phyloP scores from a whole-genome alignment of 495 filamentous ascomycete species.

The Acidiella bohemica region DNA sequence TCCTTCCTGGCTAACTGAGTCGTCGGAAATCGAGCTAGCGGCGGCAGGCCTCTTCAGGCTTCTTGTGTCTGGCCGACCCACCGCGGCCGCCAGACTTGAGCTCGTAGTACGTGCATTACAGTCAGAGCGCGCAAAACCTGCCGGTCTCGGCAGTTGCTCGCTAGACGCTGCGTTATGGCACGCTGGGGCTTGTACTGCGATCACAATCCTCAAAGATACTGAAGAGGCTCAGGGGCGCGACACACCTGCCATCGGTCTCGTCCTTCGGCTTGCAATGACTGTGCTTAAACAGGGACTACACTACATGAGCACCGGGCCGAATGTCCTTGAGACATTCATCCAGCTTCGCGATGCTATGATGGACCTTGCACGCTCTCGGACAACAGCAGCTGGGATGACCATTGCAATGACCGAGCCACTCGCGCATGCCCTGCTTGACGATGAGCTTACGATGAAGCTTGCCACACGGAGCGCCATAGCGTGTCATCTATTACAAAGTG shows the following conservation, averaged over 20 bases:
- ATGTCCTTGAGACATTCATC: background rate
- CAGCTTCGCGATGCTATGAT: constrained; percentile 44
- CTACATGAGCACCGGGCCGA: background rate
- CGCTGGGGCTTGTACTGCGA: background rate
- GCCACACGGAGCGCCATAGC: background rate
- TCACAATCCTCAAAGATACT: background rate
- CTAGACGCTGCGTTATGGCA: constrained; percentile 1
- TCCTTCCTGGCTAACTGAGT: background rate
- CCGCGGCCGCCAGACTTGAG: constrained; percentile 5
- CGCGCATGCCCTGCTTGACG: constrained; percentile 25
- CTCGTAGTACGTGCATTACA: constrained; percentile 5
- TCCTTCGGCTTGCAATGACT: constrained; percentile 7
- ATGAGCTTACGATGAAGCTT: background rate
- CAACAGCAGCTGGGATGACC: background rate
- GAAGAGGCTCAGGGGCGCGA: constrained; percentile 1
- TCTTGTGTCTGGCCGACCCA: constrained; percentile 5
- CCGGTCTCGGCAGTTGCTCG: background rate
- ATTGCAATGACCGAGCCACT: background rate
- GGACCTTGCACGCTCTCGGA: constrained; percentile 31
- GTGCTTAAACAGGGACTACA: constrained; percentile 16
- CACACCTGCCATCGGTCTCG: constrained; percentile 1
- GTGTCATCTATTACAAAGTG: constrained; percentile 7
- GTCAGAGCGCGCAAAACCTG: background rate
- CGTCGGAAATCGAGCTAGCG: constrained; percentile 2
- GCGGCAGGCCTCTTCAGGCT: constrained; percentile 3